Percentiles rank a stretch among this genome's conserved stretches.
Conservation (phyloP, 2,329 filamentous ascomycete species). For the Colletotrichum sp. region DNA sequence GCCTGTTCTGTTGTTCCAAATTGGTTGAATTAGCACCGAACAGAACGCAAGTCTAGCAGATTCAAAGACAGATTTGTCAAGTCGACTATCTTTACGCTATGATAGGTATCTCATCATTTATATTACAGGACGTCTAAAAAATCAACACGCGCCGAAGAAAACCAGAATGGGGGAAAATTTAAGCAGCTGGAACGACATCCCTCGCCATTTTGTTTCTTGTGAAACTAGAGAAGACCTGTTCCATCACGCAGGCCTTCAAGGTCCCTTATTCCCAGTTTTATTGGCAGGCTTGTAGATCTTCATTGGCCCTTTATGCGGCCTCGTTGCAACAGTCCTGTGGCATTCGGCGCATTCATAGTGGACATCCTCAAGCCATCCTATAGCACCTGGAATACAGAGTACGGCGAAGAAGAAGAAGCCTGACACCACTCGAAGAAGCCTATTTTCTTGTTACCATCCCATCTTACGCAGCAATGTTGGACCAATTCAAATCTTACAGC, state of each 20-base stretch:
- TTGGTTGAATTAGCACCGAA: background rate
- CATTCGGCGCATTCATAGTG: background rate
- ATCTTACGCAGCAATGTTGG: fast-evolving
- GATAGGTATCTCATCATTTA: too few species aligned
- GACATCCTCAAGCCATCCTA: background rate
- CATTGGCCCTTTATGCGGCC: background rate
- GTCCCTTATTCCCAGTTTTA: fast-evolving
- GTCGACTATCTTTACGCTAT: too few species aligned
- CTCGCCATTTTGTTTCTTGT: background rate
- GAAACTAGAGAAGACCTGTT: background rate
- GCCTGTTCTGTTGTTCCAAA: fast-evolving
- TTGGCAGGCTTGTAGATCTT: background rate
- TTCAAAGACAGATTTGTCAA: background rate
- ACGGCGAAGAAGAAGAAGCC: background rate
- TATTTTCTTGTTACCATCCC: fast-evolving
- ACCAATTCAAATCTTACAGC: background rate
- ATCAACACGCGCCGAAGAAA: background rate
- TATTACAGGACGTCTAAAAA: fast-evolving
- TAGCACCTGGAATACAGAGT: background rate
- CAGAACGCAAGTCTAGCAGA: background rate
- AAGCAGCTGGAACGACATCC: too few species aligned
- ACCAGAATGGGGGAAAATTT: background rate
- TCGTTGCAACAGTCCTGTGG: background rate
- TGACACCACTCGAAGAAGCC: background rate
- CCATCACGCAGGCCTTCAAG: too few species aligned